phyloP scores from a whole-genome alignment of 2,329 filamentous ascomycete species.

The Aspergillus bombycis region DNA sequence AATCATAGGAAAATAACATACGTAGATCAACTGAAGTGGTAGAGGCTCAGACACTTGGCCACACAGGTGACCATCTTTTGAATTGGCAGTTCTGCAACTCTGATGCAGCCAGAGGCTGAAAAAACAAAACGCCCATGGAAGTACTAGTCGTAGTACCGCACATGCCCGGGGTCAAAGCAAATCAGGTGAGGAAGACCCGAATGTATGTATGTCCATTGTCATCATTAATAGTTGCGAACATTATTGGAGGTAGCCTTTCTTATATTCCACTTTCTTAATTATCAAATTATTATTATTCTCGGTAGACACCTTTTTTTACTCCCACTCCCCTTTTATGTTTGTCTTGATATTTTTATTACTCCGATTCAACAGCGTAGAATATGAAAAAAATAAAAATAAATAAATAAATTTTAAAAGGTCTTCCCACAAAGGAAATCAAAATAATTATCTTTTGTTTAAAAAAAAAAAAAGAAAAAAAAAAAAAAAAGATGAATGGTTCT shows the following conservation, averaged over 20 bases:
- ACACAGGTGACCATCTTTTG: constrained; percentile 6
- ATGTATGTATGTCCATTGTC: background rate
- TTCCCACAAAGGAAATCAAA: background rate
- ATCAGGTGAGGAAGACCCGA: background rate
- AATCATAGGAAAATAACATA: constrained; percentile 1
- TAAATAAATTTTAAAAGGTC: no score
- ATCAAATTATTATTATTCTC: background rate
- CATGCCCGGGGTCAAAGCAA: background rate
- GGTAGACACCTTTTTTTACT: background rate
- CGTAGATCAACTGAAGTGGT: background rate
- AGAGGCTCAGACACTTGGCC: constrained; percentile 18
- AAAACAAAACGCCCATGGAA: constrained; percentile 11
- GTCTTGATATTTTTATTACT: background rate
- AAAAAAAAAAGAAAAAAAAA: no score
- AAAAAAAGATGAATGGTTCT: background rate
- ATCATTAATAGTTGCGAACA: background rate
- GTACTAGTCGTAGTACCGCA: background rate
- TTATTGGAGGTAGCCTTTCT: background rate
- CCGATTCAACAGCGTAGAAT: background rate
- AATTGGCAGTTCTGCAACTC: constrained; percentile 18
- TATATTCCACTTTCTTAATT: background rate
- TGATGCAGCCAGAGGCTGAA: constrained; percentile 20
- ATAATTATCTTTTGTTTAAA: no score
- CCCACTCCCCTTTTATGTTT: background rate
- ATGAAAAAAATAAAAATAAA: background rate